Conservation (phyloP, 306 rosid species). For the Acmispon strigosus region DNA sequence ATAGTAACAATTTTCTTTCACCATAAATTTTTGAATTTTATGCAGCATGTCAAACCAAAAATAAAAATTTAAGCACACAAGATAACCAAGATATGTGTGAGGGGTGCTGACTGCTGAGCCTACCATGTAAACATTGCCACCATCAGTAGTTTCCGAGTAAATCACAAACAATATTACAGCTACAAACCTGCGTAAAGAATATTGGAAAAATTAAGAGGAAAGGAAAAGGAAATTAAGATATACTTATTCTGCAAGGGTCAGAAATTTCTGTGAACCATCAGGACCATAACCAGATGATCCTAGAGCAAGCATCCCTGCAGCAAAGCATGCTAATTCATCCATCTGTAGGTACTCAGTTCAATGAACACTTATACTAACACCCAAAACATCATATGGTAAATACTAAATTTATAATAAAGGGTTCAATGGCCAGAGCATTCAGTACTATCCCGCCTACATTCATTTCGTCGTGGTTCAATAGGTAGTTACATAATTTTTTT, state of each 20-base stretch:
- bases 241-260: constrained; percentile 95
- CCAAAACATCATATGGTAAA: constrained; percentile 5
- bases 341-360: constrained; percentile 53
- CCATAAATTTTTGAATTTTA: no score
- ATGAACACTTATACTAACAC: not conserved
- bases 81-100: not conserved
- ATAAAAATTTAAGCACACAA: constrained; percentile 5
- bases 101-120: not conserved
- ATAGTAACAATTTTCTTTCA: not conserved
- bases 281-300: constrained; percentile 86
- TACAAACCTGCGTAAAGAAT: constrained; percentile 49
- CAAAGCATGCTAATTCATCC: constrained; percentile 99
- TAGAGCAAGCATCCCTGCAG: constrained; percentile 98
- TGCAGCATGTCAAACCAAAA: not conserved
- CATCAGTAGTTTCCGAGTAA: constrained; percentile 49
- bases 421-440: no score
- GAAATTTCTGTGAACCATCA: constrained; percentile 57
- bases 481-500: no score
- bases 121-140: constrained; percentile 44
- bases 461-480: no score
- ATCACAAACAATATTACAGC: constrained; percentile 48
- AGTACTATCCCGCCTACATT: no score
- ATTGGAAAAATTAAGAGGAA: not conserved
- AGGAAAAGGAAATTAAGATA: not conserved
- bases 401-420: no score